Evolutionary conservation across 2,329 filamentous ascomycete genomes (phyloP), one percentile per base, ranked within the genome.

Genomic region (Fusarium scirpi): DNA sequence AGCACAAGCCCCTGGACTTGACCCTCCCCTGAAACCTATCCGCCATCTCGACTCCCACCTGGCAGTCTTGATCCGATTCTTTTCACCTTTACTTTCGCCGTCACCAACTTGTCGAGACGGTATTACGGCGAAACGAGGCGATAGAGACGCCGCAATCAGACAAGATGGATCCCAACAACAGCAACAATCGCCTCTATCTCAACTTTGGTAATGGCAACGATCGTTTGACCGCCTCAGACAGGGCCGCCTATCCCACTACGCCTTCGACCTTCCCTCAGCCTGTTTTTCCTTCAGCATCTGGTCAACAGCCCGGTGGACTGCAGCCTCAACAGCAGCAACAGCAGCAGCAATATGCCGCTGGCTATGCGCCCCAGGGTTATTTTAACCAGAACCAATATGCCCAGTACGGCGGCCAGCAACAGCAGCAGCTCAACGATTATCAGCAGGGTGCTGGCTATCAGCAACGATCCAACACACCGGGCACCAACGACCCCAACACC

Each of bases 251-350:
- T 85, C 92, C 92, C 74, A 94, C 95, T 56, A 98, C 95, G 12
- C 95, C 95, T 55, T 98, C 95, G 71, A 97, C 94, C 63, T 98
- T 98, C 78, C 95, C 95, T 15, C 95, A 98, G 83, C 94, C 94
- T 65, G 92, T 97, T 79, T 89, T 87, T 72, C 83, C 85, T 62
- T 58, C 74, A 34, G 52, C 60, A 27, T 65, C 65, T 60, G 72
- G 74, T 12, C 72, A 74, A 46, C 74, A 71, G 24, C 52, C 69
- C 53, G 67, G 63, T 22, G 63, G 60, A 45, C 47, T 71, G 55
- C 79, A 80, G 57, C 80, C 82, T 64, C 63, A 65, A 38, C 60
- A 59, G 24, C 61, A 59, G 13, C 60, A 61, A 29, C 83, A 83
- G 73, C 77, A 65, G 25, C 63, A 66, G 43, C 80, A 80, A 47